Base-by-base conservation (phyloP, 2,329 filamentous ascomycete genomes). In the Sordariomycetes sp. region DNA sequence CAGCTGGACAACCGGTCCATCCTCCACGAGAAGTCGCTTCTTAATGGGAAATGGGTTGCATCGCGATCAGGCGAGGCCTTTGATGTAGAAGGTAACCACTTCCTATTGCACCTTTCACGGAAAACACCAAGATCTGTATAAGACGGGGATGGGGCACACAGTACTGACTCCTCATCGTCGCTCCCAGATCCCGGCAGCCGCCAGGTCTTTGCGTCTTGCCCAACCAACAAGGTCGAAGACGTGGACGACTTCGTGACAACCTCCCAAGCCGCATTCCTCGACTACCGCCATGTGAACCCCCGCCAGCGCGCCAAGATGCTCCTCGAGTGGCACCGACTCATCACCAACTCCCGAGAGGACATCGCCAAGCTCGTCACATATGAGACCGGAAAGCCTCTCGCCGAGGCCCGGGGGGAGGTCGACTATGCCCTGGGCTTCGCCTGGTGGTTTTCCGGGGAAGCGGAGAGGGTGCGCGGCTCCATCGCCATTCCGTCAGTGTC, bases 401-500 rank as follows among this genome's bases (percentile, higher is more conserved):
- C 72, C 14, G 81, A 85, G 63, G 75, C 81, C 0, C 68, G 73
- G 5, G 79, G 73, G 5, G 81, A 85, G 63, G 68, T 85, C 48
- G 79, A 82, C 64, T 83, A 83, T 60, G 78, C 77, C 1, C 65
- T 74, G 0, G 71, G 73, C 0, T 82, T 83, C 63, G 73, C 75
- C 1, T 78, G 78, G 70, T 85, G 80, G 80, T 84, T 84, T 61
- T 71, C 77, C 0, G 75, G 76, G 12, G 77, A 79, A 62, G 76
- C 77, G 3, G 75, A 77, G 60, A 67, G 69, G 55, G 64, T 76
- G 28, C 85, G 65, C 74, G 88, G 88, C 18, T 78, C 78, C 0
- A 77, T 86, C 4, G 79, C 82, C 53, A 75, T 77, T 0, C 78
- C 85, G 0, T 74, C 86, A 0, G 72, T 81, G 0, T 82, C 87